phyloP scores from a whole-genome alignment of 441 rosid genomes.

The Breynia disticha region DNA sequence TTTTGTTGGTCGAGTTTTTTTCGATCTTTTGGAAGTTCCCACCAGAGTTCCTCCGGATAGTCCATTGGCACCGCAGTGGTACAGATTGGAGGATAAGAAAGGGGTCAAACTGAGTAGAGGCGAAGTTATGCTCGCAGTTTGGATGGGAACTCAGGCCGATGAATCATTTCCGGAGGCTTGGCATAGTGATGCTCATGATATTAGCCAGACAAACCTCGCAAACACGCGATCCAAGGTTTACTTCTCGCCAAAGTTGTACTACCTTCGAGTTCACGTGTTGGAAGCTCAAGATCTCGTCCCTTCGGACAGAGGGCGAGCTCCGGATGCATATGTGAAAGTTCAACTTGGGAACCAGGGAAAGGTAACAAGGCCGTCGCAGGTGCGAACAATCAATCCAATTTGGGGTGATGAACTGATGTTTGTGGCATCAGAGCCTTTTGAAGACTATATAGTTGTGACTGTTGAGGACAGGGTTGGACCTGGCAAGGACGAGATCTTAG shows the following conservation, averaged over 20 bases:
- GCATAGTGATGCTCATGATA: conserved; percentile 45
- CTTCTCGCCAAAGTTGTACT: conserved; percentile 45
- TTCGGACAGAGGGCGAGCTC: conserved; percentile 26
- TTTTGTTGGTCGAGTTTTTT: conserved; percentile 28
- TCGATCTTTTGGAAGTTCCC: conserved; percentile 36
- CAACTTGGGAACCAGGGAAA: conserved; percentile 25
- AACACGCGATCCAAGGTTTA: conserved; percentile 45
- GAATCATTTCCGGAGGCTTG: conserved; percentile 48
- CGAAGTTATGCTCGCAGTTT: conserved; percentile 47
- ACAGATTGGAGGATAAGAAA: conserved; percentile 28
- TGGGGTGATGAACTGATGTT: conserved; percentile 68
- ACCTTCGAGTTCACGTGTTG: conserved; percentile 36
- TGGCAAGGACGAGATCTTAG: conserved; percentile 30
- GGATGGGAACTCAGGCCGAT: conserved; percentile 59
- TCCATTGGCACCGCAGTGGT: conserved; percentile 57
- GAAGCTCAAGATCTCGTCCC: conserved; percentile 55
- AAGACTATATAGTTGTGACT: conserved; percentile 23
- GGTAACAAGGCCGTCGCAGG: conserved; percentile 24
- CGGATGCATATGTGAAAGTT: conserved; percentile 23
- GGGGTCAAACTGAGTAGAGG: conserved; percentile 23
- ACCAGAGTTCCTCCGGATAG: conserved; percentile 53
- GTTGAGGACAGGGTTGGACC: conserved; percentile 32
- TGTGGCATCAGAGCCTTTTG: conserved; percentile 52
- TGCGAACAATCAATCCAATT: conserved; percentile 28
- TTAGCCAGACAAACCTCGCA: conserved; percentile 42